Percentiles rank a stretch among this genome's conserved stretches.
phyloP scores from a whole-genome alignment of 306 rosid species.

The Boehmeria nivea region DNA sequence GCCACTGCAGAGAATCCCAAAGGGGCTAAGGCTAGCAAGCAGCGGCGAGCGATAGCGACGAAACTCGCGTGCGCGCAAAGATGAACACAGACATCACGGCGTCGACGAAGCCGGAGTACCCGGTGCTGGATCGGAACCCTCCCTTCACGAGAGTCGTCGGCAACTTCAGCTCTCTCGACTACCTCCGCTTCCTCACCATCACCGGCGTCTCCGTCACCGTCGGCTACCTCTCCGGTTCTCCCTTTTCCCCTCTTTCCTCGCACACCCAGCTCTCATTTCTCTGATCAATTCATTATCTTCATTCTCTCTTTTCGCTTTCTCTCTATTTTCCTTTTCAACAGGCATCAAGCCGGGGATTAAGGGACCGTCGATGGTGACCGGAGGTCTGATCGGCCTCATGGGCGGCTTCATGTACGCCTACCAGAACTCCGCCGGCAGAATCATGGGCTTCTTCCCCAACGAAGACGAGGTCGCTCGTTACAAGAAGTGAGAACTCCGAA shows the following conservation, averaged over 20 bases:
- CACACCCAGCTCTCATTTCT: too few species aligned
- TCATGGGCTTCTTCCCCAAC: slow-evolving; percentile 95
- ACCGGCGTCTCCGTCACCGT: slow-evolving; percentile 94
- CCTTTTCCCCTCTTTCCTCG: neutral
- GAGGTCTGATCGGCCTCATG: slow-evolving; percentile 82
- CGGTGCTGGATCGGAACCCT: slow-evolving; percentile 90
- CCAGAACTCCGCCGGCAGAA: slow-evolving; percentile 82
- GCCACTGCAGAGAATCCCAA: too few species aligned
- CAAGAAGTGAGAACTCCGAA: slow-evolving; percentile 46
- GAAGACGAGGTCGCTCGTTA: slow-evolving; percentile 78
- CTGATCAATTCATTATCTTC: neutral
- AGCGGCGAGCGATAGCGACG: too few species aligned
- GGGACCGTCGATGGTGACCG: slow-evolving; percentile 96
- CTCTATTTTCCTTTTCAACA: slow-evolving; percentile 3
- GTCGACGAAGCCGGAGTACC: slow-evolving; percentile 77
- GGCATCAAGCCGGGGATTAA: slow-evolving; percentile 93
- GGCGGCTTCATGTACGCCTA: slow-evolving; percentile 98
- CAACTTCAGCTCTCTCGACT: slow-evolving; percentile 76
- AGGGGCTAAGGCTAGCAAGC: too few species aligned
- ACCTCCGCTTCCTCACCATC: slow-evolving; percentile 77
- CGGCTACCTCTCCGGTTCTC: slow-evolving; percentile 79
- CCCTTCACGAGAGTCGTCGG: slow-evolving; percentile 83
- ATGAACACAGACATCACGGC: slow-evolving; percentile 96
- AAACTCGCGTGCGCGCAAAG: slow-evolving; percentile 9
- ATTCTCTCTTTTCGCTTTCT: neutral